phyloP scores from a whole-genome alignment of 768 basidiomycete species.

The Suillus luteus region DNA sequence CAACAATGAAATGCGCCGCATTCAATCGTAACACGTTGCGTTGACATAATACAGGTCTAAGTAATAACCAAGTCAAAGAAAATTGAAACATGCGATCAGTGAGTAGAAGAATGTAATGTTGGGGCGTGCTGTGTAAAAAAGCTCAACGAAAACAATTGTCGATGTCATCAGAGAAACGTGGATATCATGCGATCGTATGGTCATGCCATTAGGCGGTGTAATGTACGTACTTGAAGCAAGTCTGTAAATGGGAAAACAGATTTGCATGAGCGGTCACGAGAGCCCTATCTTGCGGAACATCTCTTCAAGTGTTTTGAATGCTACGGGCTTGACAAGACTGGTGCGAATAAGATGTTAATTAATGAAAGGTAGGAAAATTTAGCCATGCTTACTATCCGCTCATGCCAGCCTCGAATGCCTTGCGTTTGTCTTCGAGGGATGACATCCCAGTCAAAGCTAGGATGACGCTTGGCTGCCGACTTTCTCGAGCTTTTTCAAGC shows the following conservation, averaged over 20 bases:
- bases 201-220: constrained; percentile 6
- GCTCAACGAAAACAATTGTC: not conserved
- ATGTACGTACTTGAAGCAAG: constrained; percentile 6
- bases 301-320: constrained; percentile 86
- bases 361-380: constrained; percentile 27
- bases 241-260: constrained; percentile 1
- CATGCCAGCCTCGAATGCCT: constrained; percentile 90
- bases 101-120: not conserved
- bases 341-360: not conserved
- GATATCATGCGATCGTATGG: constrained; percentile 10
- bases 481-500: constrained; percentile 54
- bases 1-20: not conserved
- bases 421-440: constrained; percentile 87
- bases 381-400: constrained; percentile 75
- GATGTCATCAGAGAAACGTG: not conserved
- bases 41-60: constrained; percentile 2
- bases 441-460: constrained; percentile 94
- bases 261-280: constrained; percentile 31
- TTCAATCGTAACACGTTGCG: not conserved
- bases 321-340: constrained; percentile 93
- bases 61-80: not conserved
- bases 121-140: not conserved
- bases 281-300: constrained; percentile 77
- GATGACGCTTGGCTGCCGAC: constrained; percentile 51
- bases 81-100: constrained; percentile 5